Conservation (phyloP, 1,139 yeast species). For the Geotrichum klebahnii region DNA sequence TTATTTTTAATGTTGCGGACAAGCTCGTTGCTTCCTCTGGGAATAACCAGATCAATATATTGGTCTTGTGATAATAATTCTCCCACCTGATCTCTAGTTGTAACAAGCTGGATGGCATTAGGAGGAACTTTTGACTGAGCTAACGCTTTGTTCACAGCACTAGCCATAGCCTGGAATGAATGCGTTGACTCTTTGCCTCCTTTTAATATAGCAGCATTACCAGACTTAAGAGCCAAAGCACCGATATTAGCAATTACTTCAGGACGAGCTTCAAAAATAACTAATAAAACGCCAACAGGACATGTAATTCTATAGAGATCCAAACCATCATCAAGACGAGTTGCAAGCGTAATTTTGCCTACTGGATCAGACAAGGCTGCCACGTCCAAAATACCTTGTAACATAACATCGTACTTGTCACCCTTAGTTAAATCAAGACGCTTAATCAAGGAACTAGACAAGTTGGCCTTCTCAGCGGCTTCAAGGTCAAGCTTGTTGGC, state of each 20-base stretch:
- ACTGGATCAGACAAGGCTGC: slow-evolving; percentile 85
- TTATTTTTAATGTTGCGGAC: slow-evolving; percentile 78
- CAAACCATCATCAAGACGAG: slow-evolving; percentile 80
- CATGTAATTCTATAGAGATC: slow-evolving; percentile 78
- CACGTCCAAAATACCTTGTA: slow-evolving; percentile 90
- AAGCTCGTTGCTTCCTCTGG: slow-evolving; percentile 90
- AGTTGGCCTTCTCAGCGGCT: slow-evolving; percentile 54
- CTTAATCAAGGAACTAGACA: slow-evolving; percentile 69
- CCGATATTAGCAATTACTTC: slow-evolving; percentile 98
- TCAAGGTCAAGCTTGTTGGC: slow-evolving; percentile 76
- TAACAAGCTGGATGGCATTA: slow-evolving; percentile 78
- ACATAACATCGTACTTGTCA: slow-evolving; percentile 88
- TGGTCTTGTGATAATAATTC: slow-evolving; percentile 79
- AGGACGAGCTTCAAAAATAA: slow-evolving; percentile 94
- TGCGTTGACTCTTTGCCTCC: slow-evolving; percentile 92
- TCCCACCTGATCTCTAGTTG: slow-evolving; percentile 84
- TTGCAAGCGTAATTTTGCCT: slow-evolving; percentile 77
- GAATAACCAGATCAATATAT: slow-evolving; percentile 91
- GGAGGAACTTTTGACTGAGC: slow-evolving; percentile 59
- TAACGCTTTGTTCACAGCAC: slow-evolving; percentile 61
- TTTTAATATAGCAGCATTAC: slow-evolving; percentile 84
- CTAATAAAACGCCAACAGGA: slow-evolving; percentile 89
- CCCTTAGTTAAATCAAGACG: slow-evolving; percentile 75
- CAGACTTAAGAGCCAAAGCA: slow-evolving; percentile 91
- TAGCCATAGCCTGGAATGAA: slow-evolving; percentile 80